Percentiles rank a stretch among this genome's conserved stretches.
These are phyloP conservation scores for Cyberlindnera sargentensis DNA, from an alignment of 805 yeast genomes.

Conservation along the genomic window DNA sequence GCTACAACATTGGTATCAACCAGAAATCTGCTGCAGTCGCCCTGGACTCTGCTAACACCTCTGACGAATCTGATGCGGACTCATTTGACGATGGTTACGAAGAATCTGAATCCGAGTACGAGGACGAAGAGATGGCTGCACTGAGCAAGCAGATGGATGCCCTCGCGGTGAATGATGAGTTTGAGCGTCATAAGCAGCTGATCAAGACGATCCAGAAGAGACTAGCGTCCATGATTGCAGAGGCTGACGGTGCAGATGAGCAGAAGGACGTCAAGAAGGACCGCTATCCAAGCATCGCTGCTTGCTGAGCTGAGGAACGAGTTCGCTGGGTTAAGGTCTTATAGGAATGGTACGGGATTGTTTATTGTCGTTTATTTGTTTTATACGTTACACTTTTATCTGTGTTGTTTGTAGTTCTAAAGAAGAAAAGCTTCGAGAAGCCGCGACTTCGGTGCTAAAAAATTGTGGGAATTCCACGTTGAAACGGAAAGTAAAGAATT, in stretches of 20 bases:
- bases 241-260: conserved; percentile 1
- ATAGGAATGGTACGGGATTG: too few species aligned
- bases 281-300: conserved; percentile 19
- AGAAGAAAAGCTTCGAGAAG: too few species aligned
- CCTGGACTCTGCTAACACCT: conserved; percentile 1
- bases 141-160: conserved; percentile 9
- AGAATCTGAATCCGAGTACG: conserved; percentile 14
- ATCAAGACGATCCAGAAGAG: conserved; percentile 13
- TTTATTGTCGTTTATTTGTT: too few species aligned
- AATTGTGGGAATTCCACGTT: too few species aligned
- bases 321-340: too few species aligned
- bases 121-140: conserved; percentile 10
- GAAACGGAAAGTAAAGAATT: too few species aligned
- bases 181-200: conserved; percentile 15
- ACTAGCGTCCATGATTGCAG: conserved; percentile 11
- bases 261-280: conserved; percentile 1
- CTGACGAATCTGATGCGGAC: conserved; percentile 4
- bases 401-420: too few species aligned
- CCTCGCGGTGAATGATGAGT: conserved; percentile 1
- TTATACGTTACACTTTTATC: too few species aligned
- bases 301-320: conserved; percentile 3
- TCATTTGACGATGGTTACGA: conserved; percentile 13
- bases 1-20: conserved; percentile 29
- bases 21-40: conserved; percentile 26
- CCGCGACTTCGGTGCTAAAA: too few species aligned